Evolutionary conservation across 768 basidiomycete species (phyloP).

Genomic region (Mycena vulgaris): DNA sequence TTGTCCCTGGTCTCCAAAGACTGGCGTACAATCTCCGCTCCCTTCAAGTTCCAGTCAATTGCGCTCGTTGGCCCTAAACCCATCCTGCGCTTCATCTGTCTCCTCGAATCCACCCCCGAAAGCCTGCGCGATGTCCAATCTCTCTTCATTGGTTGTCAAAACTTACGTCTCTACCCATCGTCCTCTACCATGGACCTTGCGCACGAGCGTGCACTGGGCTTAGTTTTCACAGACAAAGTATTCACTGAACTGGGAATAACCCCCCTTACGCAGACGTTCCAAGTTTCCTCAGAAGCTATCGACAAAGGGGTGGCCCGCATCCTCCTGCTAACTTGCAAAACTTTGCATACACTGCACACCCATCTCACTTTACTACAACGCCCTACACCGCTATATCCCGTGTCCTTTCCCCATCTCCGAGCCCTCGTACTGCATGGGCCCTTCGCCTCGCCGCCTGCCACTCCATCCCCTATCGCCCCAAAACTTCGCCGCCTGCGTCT

Average conservation of each 20-base stretch:
- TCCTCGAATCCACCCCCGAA: conserved; percentile 31
- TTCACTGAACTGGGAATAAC: conserved; percentile 35
- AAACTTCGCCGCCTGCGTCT: conserved; percentile 28
- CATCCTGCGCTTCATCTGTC: conserved; percentile 40
- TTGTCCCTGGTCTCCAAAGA: conserved; percentile 49
- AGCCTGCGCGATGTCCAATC: conserved; percentile 24
- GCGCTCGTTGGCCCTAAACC: conserved; percentile 44
- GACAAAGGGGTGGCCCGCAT: conserved; percentile 27
- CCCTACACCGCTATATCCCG: conserved; percentile 25
- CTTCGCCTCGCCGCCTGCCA: conserved; percentile 18
- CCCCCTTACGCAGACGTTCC: not conserved
- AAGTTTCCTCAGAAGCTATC: conserved; percentile 16
- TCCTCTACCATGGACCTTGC: conserved; percentile 24
- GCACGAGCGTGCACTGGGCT: conserved; percentile 26
- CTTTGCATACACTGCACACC: conserved; percentile 27
- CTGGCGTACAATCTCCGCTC: conserved; percentile 43
- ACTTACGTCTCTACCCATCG: conserved; percentile 5
- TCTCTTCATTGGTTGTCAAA: conserved; percentile 36
- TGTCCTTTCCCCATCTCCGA: conserved; percentile 22
- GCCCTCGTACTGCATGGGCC: conserved; percentile 32
- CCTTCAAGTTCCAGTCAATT: conserved; percentile 46
- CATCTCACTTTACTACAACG: conserved; percentile 29
- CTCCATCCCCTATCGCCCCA: conserved; percentile 1
- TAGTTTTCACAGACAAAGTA: conserved; percentile 27
- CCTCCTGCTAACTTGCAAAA: conserved; percentile 14